These are phyloP conservation scores for Aspergillus viridinutans DNA, from an alignment of 2,329 filamentous ascomycete genomes.

Conservation along the genomic window DNA sequence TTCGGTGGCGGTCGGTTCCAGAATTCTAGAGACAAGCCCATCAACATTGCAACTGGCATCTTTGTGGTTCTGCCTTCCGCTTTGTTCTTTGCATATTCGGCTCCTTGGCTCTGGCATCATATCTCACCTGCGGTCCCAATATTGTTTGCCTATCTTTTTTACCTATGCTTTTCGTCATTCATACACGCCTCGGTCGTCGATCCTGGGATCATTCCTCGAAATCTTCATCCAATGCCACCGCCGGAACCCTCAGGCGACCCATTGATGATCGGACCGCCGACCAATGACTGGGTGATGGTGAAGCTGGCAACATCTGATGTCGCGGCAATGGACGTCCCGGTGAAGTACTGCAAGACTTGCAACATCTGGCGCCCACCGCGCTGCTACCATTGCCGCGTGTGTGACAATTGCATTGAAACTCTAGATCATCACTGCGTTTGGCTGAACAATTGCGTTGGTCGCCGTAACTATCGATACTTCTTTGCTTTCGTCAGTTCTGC, in stretches of 20 bases:
- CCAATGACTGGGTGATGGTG: slow-evolving; percentile 91
- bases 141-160: slow-evolving; percentile 85
- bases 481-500: slow-evolving; percentile 81
- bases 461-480: slow-evolving; percentile 97
- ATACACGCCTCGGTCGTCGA: slow-evolving; percentile 88
- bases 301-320: slow-evolving; percentile 69
- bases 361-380: slow-evolving; percentile 95
- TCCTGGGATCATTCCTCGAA: slow-evolving; percentile 88
- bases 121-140: slow-evolving; percentile 86
- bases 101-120: slow-evolving; percentile 74
- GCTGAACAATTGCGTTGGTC: slow-evolving; percentile 97
- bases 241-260: slow-evolving; percentile 73
- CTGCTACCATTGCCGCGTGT: slow-evolving; percentile 92
- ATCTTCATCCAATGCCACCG: slow-evolving; percentile 83
- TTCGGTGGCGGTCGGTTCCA: slow-evolving; percentile 80
- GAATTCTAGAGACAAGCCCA: slow-evolving; percentile 79
- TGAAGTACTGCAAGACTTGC: slow-evolving; percentile 97
- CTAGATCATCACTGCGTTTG: slow-evolving; percentile 98
- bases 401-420: slow-evolving; percentile 95
- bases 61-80: slow-evolving; percentile 73
- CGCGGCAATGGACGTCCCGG: slow-evolving; percentile 94
- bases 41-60: slow-evolving; percentile 82
- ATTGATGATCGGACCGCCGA: slow-evolving; percentile 73
- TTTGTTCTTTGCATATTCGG: slow-evolving; percentile 79
- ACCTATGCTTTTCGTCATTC: slow-evolving; percentile 88